Base-by-base conservation (phyloP, 192 early-diverging fungal genomes). In the Coemansia sp. region DNA sequence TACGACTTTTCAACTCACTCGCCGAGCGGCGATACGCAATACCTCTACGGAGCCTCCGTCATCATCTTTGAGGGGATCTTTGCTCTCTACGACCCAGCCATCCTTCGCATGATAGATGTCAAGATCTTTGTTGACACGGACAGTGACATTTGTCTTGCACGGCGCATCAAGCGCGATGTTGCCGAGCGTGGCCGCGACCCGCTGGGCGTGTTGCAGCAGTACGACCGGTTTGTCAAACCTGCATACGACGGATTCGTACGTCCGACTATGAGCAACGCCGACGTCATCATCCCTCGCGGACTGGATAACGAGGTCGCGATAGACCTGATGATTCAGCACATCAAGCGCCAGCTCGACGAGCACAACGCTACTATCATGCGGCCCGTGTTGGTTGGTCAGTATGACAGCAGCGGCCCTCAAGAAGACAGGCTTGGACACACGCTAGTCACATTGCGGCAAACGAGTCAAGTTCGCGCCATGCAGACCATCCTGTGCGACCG, bases 1-100 rank as follows among this genome's bases (percentile, higher is more conserved):
- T 98, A 98, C 67, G 90, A 95, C 67, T 98, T 98, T 75, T 59
- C 81, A 21, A 93, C 89, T 0, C 95, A 97, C 68, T 84, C 89
- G 66, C 83, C 92, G 59, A 86, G 85, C 61, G 58, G 38, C 33
- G 70, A 88, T 56, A 74, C 82, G 8, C 87, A 84, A 58, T 76
- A 86, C 3, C 72, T 95, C 9, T 97, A 98, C 72, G 94, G 94
- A 50, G 96, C 95, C 17, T 96, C 94, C 56, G 90, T 98, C 5
- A 84, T 98, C 40, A 93, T 97, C 41, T 97, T 98, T 75, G 96
- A 98, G 68, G 96, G 96, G 42, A 98, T 98, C 60, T 97, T 98
- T 86, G 96, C 94, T 8, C 75, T 98, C 29, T 93, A 94, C 67
- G 92, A 95, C 65, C 84, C 87, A 27, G 81, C 71, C 33, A 86